Evolutionary conservation across 192 early-diverging fungal species (phyloP).

Genomic region (Funneliformis geosporum): DNA sequence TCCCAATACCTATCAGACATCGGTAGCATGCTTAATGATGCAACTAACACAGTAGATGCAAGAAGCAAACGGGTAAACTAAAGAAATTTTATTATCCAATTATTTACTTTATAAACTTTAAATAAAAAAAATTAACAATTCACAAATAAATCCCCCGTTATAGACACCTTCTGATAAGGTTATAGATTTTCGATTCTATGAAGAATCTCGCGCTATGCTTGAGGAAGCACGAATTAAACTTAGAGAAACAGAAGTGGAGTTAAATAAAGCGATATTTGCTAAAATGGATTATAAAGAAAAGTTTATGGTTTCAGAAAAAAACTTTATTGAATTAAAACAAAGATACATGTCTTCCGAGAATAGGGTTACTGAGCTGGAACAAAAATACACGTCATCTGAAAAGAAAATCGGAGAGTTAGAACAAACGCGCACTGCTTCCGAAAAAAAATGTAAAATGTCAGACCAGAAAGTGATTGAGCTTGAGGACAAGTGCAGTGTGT

Average conservation of each 20-base stretch:
- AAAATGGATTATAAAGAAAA: neutral
- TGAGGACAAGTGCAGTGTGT: neutral
- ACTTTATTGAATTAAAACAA: neutral
- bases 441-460: neutral
- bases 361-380: neutral
- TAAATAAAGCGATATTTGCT: neutral
- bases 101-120: no score
- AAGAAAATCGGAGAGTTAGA: neutral
- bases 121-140: no score
- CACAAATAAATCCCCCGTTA: no score
- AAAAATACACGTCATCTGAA: neutral
- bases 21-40: neutral
- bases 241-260: neutral
- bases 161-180: neutral
- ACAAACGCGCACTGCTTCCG: neutral
- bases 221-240: neutral
- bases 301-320: neutral
- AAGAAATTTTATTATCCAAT: neutral
- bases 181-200: neutral
- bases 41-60: neutral
- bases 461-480: neutral
- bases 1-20: neutral
- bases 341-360: neutral
- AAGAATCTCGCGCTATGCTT: neutral
- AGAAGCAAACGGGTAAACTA: neutral